Percentiles rank a stretch among this genome's conserved stretches.
These are phyloP conservation scores for Alnus rubra DNA, from an alignment of 306 rosid genomes.

Conservation along the genomic window DNA sequence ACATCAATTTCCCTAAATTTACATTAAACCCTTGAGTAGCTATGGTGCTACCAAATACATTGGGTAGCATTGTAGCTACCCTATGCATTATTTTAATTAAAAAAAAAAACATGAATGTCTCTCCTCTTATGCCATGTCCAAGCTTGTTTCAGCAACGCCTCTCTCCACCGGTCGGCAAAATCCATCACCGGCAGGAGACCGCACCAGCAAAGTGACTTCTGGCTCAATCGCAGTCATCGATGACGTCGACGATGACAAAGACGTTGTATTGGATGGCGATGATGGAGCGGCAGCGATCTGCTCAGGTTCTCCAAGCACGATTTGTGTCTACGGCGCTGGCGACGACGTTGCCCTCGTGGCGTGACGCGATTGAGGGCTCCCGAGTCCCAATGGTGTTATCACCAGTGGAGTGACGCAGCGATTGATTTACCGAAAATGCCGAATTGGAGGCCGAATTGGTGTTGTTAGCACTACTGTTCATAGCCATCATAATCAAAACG, in stretches of 20 bases:
- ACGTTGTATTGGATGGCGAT: slow-evolving; percentile 16
- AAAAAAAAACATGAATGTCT: no score
- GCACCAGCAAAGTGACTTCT: background rate
- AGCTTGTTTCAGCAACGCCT: no score
- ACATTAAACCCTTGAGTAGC: no score
- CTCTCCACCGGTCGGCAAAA: no score
- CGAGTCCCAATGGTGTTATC: slow-evolving; percentile 6
- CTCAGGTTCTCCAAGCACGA: slow-evolving; percentile 66
- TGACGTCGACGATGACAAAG: background rate
- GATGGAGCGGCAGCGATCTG: slow-evolving; percentile 37
- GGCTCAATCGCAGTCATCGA: slow-evolving; percentile 38
- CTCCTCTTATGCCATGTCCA: no score
- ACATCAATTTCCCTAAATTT: no score
- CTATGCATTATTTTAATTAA: no score
- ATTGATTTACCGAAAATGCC: slow-evolving; percentile 20
- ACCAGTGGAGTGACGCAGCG: slow-evolving; percentile 38
- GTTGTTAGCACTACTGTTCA: slow-evolving; percentile 27
- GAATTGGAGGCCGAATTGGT: slow-evolving; percentile 7
- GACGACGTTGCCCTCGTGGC: slow-evolving; percentile 13
- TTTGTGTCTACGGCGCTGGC: slow-evolving; percentile 55
- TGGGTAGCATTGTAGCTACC: no score
- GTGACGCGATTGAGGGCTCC: slow-evolving; percentile 51
- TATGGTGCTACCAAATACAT: no score
- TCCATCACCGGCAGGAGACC: no score
- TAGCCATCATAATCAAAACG: slow-evolving; percentile 31